A percentile compares a stretch with the other conserved stretches of the same genome.
Evolutionary conservation across 495 filamentous ascomycete species (phyloP).

Genomic region (Polyplosphaeria fusca): DNA sequence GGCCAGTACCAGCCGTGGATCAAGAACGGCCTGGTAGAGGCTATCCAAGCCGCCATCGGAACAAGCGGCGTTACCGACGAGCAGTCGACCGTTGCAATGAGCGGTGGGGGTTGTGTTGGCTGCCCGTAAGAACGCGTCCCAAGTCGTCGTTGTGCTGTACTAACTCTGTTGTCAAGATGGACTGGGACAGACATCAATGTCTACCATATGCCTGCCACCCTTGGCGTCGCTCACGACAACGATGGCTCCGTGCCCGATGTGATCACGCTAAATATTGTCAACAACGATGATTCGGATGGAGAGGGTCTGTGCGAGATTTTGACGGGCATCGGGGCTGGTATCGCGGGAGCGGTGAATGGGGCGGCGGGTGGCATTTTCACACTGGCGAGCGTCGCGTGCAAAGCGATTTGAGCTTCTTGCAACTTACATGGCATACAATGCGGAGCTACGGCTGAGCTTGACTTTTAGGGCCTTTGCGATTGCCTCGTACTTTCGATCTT

Average conservation of each 20-base stretch:
- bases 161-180: too few relatives aligned
- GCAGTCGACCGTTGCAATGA: background rate
- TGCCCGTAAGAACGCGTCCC: background rate
- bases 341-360: background rate
- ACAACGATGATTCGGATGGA: background rate
- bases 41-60: background rate
- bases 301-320: background rate
- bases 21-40: constrained; percentile 3
- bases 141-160: too few relatives aligned
- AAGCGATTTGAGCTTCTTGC: background rate
- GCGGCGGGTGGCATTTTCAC: background rate
- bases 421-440: too few relatives aligned
- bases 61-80: background rate
- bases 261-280: background rate
- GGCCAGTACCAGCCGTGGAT: constrained; percentile 1
- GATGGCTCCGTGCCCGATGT: background rate
- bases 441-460: too few relatives aligned
- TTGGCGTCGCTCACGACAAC: background rate
- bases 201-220: background rate
- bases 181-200: background rate
- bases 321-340: background rate
- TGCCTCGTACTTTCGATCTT: too few relatives aligned
- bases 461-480: too few relatives aligned
- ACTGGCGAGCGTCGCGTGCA: background rate
- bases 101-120: background rate